A percentile compares a stretch with the other conserved stretches of the same genome.
Evolutionary conservation across 345 rosid species (phyloP).

Genomic region (Mercurialis annua): DNA sequence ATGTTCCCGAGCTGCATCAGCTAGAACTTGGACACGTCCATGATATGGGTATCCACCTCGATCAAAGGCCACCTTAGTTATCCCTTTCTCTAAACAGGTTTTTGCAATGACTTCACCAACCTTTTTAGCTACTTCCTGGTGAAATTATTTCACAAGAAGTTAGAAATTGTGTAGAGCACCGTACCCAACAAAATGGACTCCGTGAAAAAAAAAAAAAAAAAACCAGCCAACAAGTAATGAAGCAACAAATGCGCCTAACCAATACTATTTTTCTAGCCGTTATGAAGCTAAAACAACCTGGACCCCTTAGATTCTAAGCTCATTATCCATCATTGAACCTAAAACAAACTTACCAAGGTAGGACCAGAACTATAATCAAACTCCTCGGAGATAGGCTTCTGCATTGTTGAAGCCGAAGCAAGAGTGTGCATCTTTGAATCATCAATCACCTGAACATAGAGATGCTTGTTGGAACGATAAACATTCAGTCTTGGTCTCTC

Average conservation of each 20-base stretch:
- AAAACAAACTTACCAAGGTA: constrained; percentile 59
- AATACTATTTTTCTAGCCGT: not conserved
- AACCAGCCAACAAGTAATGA: not conserved
- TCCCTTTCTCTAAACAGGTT: constrained; percentile 86
- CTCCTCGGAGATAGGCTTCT: constrained; percentile 63
- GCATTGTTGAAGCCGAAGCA: constrained; percentile 83
- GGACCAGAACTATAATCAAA: constrained; percentile 66
- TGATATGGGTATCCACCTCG: constrained; percentile 93
- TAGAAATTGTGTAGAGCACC: not conserved
- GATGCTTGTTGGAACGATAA: constrained; percentile 87
- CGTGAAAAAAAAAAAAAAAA: not conserved
- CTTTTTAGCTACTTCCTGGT: constrained; percentile 83
- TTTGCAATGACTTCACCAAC: constrained; percentile 83
- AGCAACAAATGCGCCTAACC: not conserved
- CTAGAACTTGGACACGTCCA: constrained; percentile 80
- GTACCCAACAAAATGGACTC: not conserved
- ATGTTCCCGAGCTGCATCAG: constrained; percentile 74
- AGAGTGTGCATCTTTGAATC: constrained; percentile 97
- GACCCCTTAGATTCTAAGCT: not conserved
- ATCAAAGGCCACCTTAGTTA: constrained; percentile 81
- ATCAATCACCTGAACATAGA: constrained; percentile 91
- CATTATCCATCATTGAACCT: not conserved
- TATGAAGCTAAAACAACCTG: not conserved
- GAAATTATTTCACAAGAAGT: not conserved
- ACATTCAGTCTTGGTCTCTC: constrained; percentile 88